Base-by-base conservation (phyloP, 129 eudicot genomes). In the Ambrosia trifida region DNA sequence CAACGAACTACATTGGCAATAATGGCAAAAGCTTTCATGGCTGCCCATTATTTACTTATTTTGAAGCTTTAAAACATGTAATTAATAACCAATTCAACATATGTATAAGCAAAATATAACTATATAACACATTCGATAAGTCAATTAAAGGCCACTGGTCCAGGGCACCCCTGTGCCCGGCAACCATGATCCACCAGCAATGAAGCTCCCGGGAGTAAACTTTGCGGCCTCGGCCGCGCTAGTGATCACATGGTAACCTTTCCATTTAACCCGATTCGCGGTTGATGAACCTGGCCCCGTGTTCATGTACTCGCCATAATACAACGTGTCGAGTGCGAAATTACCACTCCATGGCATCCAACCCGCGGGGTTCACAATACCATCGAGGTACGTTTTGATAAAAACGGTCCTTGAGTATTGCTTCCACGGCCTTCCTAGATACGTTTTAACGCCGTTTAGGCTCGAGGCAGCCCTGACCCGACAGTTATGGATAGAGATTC, bases 401-500 rank as follows among this genome's bases (percentile, higher is more conserved):
- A 53, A 77, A 12, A 89, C 86, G 7, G 96, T 89, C 9, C 93
- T 79, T 8, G 96, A 89, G 50, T 89, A 89, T 68, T 77, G 52
- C 49, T 78, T 58, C 96, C 96, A 89, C 2, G 96, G 96, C 65
- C 96, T 70, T 2, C 96, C 96, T 11, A 89, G 79, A 68, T 77
- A 89, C 0, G 89, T 89, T 61, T 79, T 84, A 12, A 78, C 87
- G 2, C 90, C 87, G 40, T 69, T 73, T 58, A 86, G 64, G 46
- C 73, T 80, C 0, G 86, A 69, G 13, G 85, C 85, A 1, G 87
- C 82, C 12, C 83, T 65, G 47, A 89, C 83, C 32, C 83, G 80
- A 51, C 71, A 86, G 3, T 86, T 82, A 32, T 84, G 93, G 52
- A 86, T 89, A 6, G 80, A 64, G 28, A 89, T 86, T 1, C 96